Base-by-base conservation (phyloP, 164 flowering plant genomes). In the Litsea cubeba region DNA sequence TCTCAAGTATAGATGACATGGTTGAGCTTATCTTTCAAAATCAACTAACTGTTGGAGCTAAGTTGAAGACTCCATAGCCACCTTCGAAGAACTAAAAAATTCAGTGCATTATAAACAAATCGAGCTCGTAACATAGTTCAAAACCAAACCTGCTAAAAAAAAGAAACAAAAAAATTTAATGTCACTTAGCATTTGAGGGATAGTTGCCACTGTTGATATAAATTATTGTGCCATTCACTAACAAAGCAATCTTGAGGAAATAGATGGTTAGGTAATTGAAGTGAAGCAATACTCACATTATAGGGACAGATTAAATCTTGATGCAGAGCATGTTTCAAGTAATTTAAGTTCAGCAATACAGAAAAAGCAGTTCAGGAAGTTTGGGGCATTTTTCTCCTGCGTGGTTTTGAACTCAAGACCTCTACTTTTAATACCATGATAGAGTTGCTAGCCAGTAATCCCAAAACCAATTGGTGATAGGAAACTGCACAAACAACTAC, bases 1-100 rank as follows among this genome's bases (percentile, higher is more conserved):
- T 40, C 28, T 12, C 74, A 40, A 26, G 62, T 70, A 70, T 28
- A 51, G 64, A 50, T 50, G 62, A 60, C 72, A 25, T 11, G 18
- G 49, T 18, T 69, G 35, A 40, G 71, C 28, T 60, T 62, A 20
- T 35, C 70, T 63, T 24, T 75, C 63, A 60, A 60, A 20, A 18
- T 60, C 63, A 17, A 60, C 63, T 18, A 14, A 7, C 63, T 60
- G n/a, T 18, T 62, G 40, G 62, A 70, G 46, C 71, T 20, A 25
- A 75, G 60, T 40, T 58, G 65, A 17, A 62, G 6, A 26, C 50
- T 24, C 58, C 68, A 14, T 26, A 32, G 67, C 23, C 62, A 32
- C 65, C 60, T 32, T 26, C 17, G 32, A 64, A 5, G 17, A 64
- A 64, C 3, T 12, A 11, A 64, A 26, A 64, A 14, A 23, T 12